phyloP scores from a whole-genome alignment of 192 early-diverging fungal species.

The Coemansia aciculifera region DNA sequence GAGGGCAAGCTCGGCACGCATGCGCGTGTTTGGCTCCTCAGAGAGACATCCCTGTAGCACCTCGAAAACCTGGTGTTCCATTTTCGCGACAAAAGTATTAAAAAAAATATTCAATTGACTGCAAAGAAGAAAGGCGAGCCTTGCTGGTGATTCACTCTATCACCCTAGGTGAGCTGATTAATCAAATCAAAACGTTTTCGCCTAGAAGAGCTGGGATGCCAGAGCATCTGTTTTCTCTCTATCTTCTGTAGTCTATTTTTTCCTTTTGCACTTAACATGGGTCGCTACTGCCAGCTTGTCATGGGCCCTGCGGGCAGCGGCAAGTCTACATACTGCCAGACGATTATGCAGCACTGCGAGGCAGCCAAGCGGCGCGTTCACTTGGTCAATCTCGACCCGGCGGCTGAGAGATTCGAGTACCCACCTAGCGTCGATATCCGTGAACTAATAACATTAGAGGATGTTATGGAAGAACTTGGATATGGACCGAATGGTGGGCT shows the following conservation, averaged over 20 bases:
- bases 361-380: constrained; percentile 80
- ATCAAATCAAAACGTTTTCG: not conserved
- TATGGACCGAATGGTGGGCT: constrained; percentile 98
- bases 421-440: constrained; percentile 86
- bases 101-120: constrained; percentile 1
- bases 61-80: constrained; percentile 76
- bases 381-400: constrained; percentile 96
- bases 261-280: constrained; percentile 39
- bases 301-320: constrained; percentile 96
- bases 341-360: constrained; percentile 93
- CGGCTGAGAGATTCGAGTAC: constrained; percentile 95
- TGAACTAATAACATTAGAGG: constrained; percentile 95
- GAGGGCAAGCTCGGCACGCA: constrained; percentile 66
- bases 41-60: constrained; percentile 70
- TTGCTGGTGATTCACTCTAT: not conserved
- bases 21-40: constrained; percentile 63
- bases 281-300: constrained; percentile 86
- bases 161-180: not conserved
- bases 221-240: not conserved
- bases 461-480: constrained; percentile 96
- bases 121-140: not conserved
- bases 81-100: constrained; percentile 21
- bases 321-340: constrained; percentile 95
- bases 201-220: too few species aligned
- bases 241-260: not conserved